Evolutionary conservation across 805 yeast species (phyloP).

Genomic region (Wickerhamiella slavikovae): DNA sequence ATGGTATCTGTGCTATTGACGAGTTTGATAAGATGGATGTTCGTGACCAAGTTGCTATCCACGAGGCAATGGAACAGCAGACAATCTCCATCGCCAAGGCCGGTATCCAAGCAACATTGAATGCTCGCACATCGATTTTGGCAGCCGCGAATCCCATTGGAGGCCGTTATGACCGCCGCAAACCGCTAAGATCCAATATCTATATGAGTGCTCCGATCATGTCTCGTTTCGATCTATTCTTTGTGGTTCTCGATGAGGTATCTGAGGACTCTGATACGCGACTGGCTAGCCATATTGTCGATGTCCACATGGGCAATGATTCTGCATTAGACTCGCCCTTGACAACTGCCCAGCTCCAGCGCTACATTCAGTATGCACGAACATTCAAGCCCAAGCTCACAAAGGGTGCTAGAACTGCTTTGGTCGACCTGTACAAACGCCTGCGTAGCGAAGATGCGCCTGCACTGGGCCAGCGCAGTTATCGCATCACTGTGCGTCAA

Average conservation of each 20-base stretch:
- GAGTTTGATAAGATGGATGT: conserved; percentile 97
- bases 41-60: conserved; percentile 91
- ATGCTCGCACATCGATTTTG: conserved; percentile 86
- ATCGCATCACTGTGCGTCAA: conserved; percentile 92
- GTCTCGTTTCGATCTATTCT: conserved; percentile 93
- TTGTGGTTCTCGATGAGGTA: conserved; percentile 86
- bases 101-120: conserved; percentile 92
- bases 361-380: conserved; percentile 80
- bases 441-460: conserved; percentile 79
- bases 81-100: conserved; percentile 97
- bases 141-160: conserved; percentile 99
- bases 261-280: conserved; percentile 79
- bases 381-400: conserved; percentile 84
- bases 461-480: conserved; percentile 60
- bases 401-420: conserved; percentile 51
- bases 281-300: conserved; percentile 81
- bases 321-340: conserved; percentile 80
- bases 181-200: conserved; percentile 66
- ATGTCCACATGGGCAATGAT: conserved; percentile 77
- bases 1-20: conserved; percentile 95
- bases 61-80: conserved; percentile 99
- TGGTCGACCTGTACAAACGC: conserved; percentile 66
- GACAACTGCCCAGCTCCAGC: conserved; percentile 65
- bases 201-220: conserved; percentile 96
- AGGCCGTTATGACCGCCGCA: conserved; percentile 84